Base-by-base conservation (phyloP, 75 land plant species). In the Isoetes taiwanensis region DNA sequence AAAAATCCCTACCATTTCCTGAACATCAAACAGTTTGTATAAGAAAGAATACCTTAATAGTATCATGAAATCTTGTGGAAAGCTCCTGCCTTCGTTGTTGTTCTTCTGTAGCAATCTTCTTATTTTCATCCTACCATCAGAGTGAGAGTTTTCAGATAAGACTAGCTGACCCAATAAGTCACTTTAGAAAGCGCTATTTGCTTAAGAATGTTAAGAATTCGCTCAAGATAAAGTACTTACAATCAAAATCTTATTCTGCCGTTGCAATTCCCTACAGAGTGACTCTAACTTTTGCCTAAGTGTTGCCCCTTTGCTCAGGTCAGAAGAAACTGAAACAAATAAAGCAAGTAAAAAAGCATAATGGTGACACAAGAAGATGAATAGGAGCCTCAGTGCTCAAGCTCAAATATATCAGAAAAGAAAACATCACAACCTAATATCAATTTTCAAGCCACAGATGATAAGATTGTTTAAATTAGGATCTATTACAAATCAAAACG, bases 221-320 rank as follows among this genome's bases (percentile, higher is more conserved):
- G 19, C 10, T 8, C 12, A 24, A 10, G 6, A 54, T 28, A 26
- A 4, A 5, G 4, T 27, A 3, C 61, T 30, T 75, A 93, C 98
- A 76, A 77, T 76, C 20, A 93, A 78, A 63, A 84, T 71, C 58
- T 87, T 93, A 59, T 93, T 93, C 35, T 87, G 98, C 4, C 90
- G 82, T 52, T 93, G 98, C 43, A 93, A 65, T 61, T 93, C 98
- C 64, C 98, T 74, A 42, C 98, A 93, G 23, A 93, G 67, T 50
- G 98, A 88, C 61, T 93, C 98, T 52, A 93, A 78, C 67, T 76
- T 93, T 54, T 84, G 90, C 32, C 95, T 82, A 43, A 93, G 71
- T 63, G 80, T 56, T 65, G 39, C 24, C 28, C 52, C 66, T 41
- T 75, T 75, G 14, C 57, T 60, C 30, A 72, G 46, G 26, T 75